Percentiles rank a stretch among this genome's conserved stretches.
These are phyloP conservation scores for Mortierella sp. DNA, from an alignment of 371 early-diverging fungal genomes.

Conservation along the genomic window DNA sequence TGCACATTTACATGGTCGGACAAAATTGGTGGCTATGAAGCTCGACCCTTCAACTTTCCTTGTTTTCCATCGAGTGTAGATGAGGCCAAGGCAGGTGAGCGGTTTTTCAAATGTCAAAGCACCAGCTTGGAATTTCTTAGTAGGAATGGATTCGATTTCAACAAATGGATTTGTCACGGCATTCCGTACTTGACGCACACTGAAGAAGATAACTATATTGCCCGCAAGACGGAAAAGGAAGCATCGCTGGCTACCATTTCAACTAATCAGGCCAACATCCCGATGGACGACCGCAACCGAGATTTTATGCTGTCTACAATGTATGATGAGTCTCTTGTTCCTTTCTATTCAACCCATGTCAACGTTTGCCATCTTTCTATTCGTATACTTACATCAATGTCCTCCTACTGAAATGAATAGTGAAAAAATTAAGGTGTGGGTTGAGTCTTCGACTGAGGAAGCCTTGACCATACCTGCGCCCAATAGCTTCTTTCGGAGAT, in stretches of 20 bases:
- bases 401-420: conserved; percentile 6
- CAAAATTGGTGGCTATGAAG: conserved; percentile 61
- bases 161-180: conserved; percentile 75
- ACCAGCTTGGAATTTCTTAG: conserved; percentile 78
- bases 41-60: conserved; percentile 80
- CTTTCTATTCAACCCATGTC: too few species aligned
- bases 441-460: conserved; percentile 23
- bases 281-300: conserved; percentile 61
- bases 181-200: conserved; percentile 68
- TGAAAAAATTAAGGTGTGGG: conserved; percentile 34
- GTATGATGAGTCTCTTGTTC: conserved; percentile 12
- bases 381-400: not conserved
- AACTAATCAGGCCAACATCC: conserved; percentile 34
- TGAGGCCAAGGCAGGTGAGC: conserved; percentile 56
- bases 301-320: conserved; percentile 58
- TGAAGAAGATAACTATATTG: conserved; percentile 59
- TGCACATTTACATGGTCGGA: conserved; percentile 73
- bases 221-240: conserved; percentile 50
- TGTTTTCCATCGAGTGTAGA: conserved; percentile 72
- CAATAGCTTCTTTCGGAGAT: conserved; percentile 45
- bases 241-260: conserved; percentile 38
- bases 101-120: conserved; percentile 72
- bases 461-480: conserved; percentile 27
- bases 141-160: conserved; percentile 77
- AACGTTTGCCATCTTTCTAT: not conserved